phyloP scores from a whole-genome alignment of 768 basidiomycete genomes.

The Kwoniella heveanensis region DNA sequence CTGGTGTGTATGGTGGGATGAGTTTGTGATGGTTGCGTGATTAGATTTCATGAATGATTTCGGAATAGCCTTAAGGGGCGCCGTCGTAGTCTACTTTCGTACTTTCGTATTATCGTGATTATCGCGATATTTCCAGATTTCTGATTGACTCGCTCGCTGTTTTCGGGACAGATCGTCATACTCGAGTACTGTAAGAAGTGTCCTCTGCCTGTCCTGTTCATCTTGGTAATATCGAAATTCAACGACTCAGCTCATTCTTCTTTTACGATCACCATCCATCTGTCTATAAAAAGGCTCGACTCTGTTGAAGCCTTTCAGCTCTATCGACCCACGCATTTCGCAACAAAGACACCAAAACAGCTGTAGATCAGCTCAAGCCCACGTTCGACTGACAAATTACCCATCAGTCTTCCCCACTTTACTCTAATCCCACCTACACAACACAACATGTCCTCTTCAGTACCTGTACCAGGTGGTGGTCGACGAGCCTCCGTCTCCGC shows the following conservation, averaged over 20 bases:
- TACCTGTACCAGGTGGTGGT: constrained; percentile 24
- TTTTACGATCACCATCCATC: no score
- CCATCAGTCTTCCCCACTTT: neutral
- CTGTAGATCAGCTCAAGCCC: constrained; percentile 9
- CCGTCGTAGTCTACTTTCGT: no score
- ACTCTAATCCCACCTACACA: constrained; percentile 5
- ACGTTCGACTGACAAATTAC: neutral
- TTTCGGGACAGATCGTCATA: neutral
- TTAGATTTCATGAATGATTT: constrained; percentile 5
- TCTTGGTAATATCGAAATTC: no score
- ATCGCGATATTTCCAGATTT: neutral
- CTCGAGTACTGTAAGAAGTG: no score
- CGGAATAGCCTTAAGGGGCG: no score
- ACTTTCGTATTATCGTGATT: constrained; percentile 2
- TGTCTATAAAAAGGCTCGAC: no score
- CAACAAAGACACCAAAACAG: constrained; percentile 1
- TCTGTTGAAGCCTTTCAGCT: no score
- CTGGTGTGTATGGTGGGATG: neutral
- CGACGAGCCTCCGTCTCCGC: constrained; percentile 54
- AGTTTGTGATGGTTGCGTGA: neutral
- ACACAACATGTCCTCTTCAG: constrained; percentile 30
- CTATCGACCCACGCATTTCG: no score
- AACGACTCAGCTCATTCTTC: no score
- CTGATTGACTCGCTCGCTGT: neutral
- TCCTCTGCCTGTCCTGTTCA: no score